A percentile compares a stretch with the other conserved stretches of the same genome.
These are phyloP conservation scores for Aureobasidium sp. DNA, from an alignment of 2,329 filamentous ascomycete species.

Conservation along the genomic window DNA sequence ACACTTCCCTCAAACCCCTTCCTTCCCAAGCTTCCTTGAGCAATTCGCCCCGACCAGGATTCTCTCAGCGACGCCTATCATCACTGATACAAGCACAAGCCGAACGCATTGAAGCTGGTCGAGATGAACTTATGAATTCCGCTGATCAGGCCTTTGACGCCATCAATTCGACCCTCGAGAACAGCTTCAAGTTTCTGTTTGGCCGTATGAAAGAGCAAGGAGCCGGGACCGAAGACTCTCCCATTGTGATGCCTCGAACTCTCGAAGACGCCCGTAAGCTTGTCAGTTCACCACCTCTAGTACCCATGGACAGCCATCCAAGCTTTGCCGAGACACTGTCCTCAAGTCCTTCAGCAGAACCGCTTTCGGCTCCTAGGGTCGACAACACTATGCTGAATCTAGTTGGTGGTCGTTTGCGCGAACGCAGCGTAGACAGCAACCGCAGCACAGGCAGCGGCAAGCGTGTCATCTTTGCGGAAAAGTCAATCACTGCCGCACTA, in stretches of 20 bases:
- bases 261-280: slow-evolving; percentile 87
- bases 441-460: slow-evolving; percentile 55
- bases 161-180: slow-evolving; percentile 81
- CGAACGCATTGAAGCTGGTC: slow-evolving; percentile 73
- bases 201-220: slow-evolving; percentile 71
- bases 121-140: slow-evolving; percentile 57
- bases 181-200: slow-evolving; percentile 88
- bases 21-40: slow-evolving; percentile 18
- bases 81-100: slow-evolving; percentile 80
- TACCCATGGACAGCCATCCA: slow-evolving; percentile 20
- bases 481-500: background rate
- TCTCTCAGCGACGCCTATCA: slow-evolving; percentile 69
- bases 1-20: slow-evolving; percentile 20
- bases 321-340: background rate
- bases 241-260: slow-evolving; percentile 65
- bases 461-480: slow-evolving; percentile 41
- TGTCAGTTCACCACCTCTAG: slow-evolving; percentile 58
- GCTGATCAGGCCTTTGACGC: slow-evolving; percentile 89
- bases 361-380: slow-evolving; percentile 16
- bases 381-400: slow-evolving; percentile 64
- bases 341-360: slow-evolving; percentile 18
- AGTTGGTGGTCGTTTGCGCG: slow-evolving; percentile 61
- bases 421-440: slow-evolving; percentile 68
- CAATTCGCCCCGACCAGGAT: slow-evolving; percentile 30
- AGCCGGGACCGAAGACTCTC: slow-evolving; percentile 29